Evolutionary conservation across 768 basidiomycete species (phyloP).

Genomic region (Pholiota molesta): DNA sequence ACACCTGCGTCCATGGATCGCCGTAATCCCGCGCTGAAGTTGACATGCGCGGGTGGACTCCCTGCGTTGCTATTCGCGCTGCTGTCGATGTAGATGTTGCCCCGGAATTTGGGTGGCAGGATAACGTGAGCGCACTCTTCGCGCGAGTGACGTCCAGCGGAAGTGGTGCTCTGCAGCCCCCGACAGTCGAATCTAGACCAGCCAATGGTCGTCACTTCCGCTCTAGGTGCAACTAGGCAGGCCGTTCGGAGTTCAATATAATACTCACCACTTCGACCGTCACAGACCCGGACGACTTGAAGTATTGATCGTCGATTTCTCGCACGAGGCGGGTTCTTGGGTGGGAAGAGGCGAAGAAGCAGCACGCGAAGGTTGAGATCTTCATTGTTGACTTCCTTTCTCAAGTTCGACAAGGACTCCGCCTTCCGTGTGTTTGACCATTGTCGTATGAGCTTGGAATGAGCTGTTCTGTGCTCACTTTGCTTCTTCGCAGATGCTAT

Average conservation of each 20-base stretch:
- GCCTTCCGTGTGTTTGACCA: neutral
- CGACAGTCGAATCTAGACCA: conserved; percentile 10
- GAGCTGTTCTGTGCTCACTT: conserved; percentile 13
- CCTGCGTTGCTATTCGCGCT: neutral
- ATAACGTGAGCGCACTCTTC: conserved; percentile 14
- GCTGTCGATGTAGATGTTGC: conserved; percentile 8
- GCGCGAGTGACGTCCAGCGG: conserved; percentile 13
- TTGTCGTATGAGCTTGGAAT: neutral
- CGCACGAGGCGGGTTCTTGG: conserved; percentile 2
- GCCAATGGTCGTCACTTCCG: too few relatives aligned
- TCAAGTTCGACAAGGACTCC: conserved; percentile 7
- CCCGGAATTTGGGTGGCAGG: conserved; percentile 19
- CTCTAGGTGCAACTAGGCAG: too few relatives aligned
- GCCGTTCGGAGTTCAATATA: neutral
- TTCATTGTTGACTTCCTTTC: conserved; percentile 13
- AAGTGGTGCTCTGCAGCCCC: conserved; percentile 15
- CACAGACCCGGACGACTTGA: conserved; percentile 14
- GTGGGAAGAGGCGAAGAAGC: conserved; percentile 8
- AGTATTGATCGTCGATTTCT: conserved; percentile 9
- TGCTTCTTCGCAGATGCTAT: conserved; percentile 3
- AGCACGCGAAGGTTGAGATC: conserved; percentile 12
- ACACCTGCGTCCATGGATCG: conserved; percentile 10
- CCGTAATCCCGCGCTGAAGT: conserved; percentile 12
- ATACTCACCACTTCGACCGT: conserved; percentile 13
- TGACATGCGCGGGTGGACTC: neutral